Conservation (phyloP, 2,329 filamentous ascomycete genomes). For the Neobulgaria alba region DNA sequence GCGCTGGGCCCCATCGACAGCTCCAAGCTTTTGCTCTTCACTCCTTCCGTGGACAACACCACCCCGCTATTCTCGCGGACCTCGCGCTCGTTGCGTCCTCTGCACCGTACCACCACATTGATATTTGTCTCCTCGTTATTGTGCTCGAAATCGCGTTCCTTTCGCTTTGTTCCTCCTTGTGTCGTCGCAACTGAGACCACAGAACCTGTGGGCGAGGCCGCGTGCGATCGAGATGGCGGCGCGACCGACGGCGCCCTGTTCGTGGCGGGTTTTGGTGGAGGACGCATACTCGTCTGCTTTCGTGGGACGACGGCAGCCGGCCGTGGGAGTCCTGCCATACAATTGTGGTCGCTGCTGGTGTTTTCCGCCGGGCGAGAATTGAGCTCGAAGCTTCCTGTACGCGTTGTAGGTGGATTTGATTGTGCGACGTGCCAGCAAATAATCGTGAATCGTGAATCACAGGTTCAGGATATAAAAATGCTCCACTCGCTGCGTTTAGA, state of each 20-base stretch:
- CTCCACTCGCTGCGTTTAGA: background rate
- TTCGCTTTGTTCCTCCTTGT: slow-evolving; percentile 63
- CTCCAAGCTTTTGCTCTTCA: slow-evolving; percentile 75
- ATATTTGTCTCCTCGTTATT: slow-evolving; percentile 88
- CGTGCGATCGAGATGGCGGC: slow-evolving; percentile 20
- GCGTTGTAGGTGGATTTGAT: slow-evolving; percentile 2
- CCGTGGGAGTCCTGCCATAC: slow-evolving; percentile 47
- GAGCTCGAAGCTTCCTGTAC: background rate
- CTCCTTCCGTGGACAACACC: slow-evolving; percentile 79
- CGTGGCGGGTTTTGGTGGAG: slow-evolving; percentile 44
- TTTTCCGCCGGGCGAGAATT: background rate
- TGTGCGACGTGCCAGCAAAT: slow-evolving; percentile 1
- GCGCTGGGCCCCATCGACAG: slow-evolving; percentile 89
- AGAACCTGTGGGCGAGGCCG: slow-evolving; percentile 60
- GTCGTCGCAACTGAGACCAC: slow-evolving; percentile 46
- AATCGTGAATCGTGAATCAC: background rate
- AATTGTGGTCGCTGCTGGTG: slow-evolving; percentile 7
- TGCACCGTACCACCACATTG: slow-evolving; percentile 90
- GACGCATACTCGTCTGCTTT: slow-evolving; percentile 42
- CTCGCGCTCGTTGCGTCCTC: slow-evolving; percentile 87
- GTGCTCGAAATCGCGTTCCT: slow-evolving; percentile 74
- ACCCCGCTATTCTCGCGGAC: slow-evolving; percentile 91
- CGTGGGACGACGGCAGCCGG: slow-evolving; percentile 38
- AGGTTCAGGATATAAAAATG: background rate
- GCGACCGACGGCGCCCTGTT: slow-evolving; percentile 38